These are phyloP conservation scores for Hypsizygus marmoreus DNA, from an alignment of 768 basidiomycete genomes.

Conservation along the genomic window DNA sequence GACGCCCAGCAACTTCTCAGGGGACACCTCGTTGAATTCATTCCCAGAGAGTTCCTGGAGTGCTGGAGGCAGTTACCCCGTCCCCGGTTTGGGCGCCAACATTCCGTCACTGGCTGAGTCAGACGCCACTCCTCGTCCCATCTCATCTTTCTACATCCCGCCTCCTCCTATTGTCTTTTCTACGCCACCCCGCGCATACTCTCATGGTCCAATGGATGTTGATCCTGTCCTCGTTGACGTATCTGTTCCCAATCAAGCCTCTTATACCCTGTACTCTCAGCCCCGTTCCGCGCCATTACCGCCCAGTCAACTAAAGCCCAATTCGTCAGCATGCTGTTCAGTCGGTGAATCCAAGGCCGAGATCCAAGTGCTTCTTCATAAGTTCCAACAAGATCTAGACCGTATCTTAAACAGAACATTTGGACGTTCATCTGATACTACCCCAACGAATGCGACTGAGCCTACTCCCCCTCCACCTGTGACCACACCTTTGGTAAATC, in stretches of 20 bases:
- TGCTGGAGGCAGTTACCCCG: not conserved
- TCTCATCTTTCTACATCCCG: conserved; percentile 32
- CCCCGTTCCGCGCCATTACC: conserved; percentile 15
- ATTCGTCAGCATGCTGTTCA: conserved; percentile 43
- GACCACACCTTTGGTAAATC: conserved; percentile 5
- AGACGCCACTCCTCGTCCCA: conserved; percentile 13
- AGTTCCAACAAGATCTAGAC: conserved; percentile 60
- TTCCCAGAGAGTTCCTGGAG: conserved; percentile 11
- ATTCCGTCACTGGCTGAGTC: conserved; percentile 4
- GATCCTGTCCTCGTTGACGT: conserved; percentile 10
- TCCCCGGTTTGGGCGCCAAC: conserved; percentile 7
- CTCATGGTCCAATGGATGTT: conserved; percentile 24
- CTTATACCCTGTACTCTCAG: not conserved
- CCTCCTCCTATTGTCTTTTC: conserved; percentile 38
- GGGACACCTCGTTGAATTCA: not conserved
- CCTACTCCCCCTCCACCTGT: not conserved
- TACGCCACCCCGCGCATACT: conserved; percentile 23
- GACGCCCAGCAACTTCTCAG: conserved; percentile 19
- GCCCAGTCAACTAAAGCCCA: conserved; percentile 2
- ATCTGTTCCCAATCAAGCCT: not conserved
- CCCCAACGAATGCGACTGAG: not conserved
- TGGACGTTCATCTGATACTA: conserved; percentile 20
- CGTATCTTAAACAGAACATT: conserved; percentile 41
- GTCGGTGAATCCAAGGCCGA: conserved; percentile 49
- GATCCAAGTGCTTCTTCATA: conserved; percentile 43